Evolutionary conservation across 306 rosid species (phyloP).

Genomic region (Datisca glomerata): DNA sequence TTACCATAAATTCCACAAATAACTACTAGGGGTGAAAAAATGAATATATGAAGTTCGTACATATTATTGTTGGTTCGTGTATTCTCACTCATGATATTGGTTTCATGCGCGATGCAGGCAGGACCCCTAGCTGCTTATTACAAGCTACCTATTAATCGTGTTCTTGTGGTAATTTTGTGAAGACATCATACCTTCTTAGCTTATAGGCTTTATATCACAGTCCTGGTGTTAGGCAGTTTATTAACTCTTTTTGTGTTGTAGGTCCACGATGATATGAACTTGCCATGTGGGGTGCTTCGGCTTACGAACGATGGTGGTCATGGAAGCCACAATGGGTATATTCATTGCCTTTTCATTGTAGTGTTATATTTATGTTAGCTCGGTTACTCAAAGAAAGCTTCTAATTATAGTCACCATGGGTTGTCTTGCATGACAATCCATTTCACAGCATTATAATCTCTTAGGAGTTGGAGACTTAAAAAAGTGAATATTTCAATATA

Average conservation of each 20-base stretch:
- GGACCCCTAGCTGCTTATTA: constrained; percentile 95
- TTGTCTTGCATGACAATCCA: neutral
- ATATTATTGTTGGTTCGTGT: neutral
- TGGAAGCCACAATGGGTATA: constrained; percentile 80
- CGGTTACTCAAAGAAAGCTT: neutral
- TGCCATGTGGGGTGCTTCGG: constrained; percentile 93
- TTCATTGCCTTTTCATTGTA: neutral
- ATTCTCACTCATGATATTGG: constrained; percentile 5
- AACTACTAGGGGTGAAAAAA: too few relatives aligned
- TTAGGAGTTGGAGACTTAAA: too few relatives aligned
- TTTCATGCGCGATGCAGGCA: constrained; percentile 27
- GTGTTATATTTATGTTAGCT: neutral
- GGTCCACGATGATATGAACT: constrained; percentile 84
- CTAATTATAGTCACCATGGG: neutral
- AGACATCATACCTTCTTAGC: neutral
- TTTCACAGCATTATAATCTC: neutral
- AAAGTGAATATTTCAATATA: too few relatives aligned
- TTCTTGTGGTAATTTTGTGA: constrained; percentile 52
- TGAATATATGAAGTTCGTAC: neutral
- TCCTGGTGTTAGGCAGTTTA: constrained; percentile 5
- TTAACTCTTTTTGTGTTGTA: constrained; percentile 24
- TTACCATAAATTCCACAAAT: too few relatives aligned
- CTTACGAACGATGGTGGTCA: constrained; percentile 71
- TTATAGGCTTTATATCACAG: neutral
- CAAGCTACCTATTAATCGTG: constrained; percentile 90